Conservation (phyloP, 1,284 basidiomycete species). For the Rugosomyces carneus region DNA sequence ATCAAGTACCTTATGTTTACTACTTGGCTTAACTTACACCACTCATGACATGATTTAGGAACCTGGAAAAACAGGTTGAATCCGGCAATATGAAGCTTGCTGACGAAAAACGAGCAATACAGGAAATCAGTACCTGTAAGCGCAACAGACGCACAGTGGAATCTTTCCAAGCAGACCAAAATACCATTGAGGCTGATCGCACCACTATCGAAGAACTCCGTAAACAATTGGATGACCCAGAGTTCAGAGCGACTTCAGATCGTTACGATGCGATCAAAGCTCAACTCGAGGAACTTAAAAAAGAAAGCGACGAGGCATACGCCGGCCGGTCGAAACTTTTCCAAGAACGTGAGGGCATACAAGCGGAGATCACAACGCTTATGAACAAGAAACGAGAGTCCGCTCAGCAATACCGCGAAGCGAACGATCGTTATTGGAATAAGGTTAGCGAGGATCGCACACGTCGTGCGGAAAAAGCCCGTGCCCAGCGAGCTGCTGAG, state of each 20-base stretch:
- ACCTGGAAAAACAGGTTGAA: slow-evolving; percentile 86
- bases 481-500: slow-evolving; percentile 77
- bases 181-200: slow-evolving; percentile 79
- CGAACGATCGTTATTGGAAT: slow-evolving; percentile 74
- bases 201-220: slow-evolving; percentile 75
- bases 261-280: slow-evolving; percentile 80
- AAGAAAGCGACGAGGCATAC: slow-evolving; percentile 82
- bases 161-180: slow-evolving; percentile 73
- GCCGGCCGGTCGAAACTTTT: slow-evolving; percentile 81
- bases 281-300: slow-evolving; percentile 85
- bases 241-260: slow-evolving; percentile 77
- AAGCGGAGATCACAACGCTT: slow-evolving; percentile 66
- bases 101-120: slow-evolving; percentile 92
- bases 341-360: slow-evolving; percentile 80
- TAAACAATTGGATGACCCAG: slow-evolving; percentile 87
- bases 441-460: slow-evolving; percentile 85
- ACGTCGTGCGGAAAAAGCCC: slow-evolving; percentile 74
- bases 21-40: not conserved
- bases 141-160: slow-evolving; percentile 72
- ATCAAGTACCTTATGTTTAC: slow-evolving; percentile 59
- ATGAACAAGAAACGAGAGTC: slow-evolving; percentile 80
- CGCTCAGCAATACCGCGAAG: slow-evolving; percentile 66
- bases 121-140: slow-evolving; percentile 76
- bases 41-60: slow-evolving; percentile 38
- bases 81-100: slow-evolving; percentile 90